Conservation (phyloP, 139 green algal genomes). For the Chlorella sorokiniana region DNA sequence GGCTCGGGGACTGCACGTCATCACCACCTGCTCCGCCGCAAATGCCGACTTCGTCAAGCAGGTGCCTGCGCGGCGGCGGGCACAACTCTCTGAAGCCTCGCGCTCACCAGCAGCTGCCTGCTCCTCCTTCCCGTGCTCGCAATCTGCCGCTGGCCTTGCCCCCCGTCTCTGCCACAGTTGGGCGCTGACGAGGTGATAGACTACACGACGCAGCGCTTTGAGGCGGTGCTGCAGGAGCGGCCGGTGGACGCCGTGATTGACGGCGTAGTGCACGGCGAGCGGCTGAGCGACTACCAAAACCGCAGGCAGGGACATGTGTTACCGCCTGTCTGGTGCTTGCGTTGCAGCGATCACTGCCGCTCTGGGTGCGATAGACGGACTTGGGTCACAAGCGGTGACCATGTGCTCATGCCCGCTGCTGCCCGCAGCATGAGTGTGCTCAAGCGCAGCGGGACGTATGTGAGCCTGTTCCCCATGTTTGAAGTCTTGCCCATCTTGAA, state of each 20-base stretch:
- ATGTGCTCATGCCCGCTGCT: not conserved
- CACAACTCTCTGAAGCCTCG: not conserved
- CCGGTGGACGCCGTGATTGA: constrained; percentile 4
- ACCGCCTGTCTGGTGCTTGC: too few species aligned
- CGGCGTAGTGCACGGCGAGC: not conserved
- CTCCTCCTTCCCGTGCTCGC: not conserved
- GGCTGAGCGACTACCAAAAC: constrained; percentile 1
- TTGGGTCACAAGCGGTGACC: too few species aligned
- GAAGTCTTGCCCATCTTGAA: not conserved
- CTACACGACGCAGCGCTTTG: constrained; percentile 14
- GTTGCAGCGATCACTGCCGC: not conserved
- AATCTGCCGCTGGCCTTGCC: not conserved
- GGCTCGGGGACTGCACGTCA: not conserved
- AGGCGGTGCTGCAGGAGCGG: not conserved
- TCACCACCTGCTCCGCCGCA: not conserved
- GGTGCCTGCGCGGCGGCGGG: not conserved
- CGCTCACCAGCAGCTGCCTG: too few species aligned
- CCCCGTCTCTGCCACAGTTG: not conserved
- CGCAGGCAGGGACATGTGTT: constrained; percentile 2
- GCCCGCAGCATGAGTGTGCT: constrained; percentile 6
- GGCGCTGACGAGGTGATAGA: constrained; percentile 24
- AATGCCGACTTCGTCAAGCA: constrained; percentile 10
- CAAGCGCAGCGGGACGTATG: not conserved
- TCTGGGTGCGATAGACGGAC: not conserved
- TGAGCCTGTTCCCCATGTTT: not conserved